Base-by-base conservation (phyloP, 495 filamentous ascomycete species). In the Stereocaulon alpinum region DNA sequence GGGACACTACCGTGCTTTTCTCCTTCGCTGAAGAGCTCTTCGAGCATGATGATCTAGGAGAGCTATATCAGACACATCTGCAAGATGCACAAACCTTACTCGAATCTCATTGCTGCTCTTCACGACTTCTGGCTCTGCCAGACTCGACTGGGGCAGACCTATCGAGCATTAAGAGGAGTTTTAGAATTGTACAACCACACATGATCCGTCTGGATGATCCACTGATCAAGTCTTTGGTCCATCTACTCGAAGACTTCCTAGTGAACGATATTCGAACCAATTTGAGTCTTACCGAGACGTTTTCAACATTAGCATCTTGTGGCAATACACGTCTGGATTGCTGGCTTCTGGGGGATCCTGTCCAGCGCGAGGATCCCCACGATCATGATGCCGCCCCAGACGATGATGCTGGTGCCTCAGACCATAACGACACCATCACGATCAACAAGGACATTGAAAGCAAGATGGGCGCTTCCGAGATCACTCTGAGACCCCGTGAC, bases 231-330 rank as follows among this genome's bases (percentile, higher is more conserved):
- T 82, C 81, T 40, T 69, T 95, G 3, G 71, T 93, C 11, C 77
- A 77, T 17, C 80, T 91, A 6, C 71, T 97, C 37, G 77, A 82
- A 22, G 81, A 78, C 0, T 99, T 97, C 67, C 88, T 96, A 63
- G 80, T 85, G 6, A 97, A 99, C 68, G 83, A 89, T 18, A 82
- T 96, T 2, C 89, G 94, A 59, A 88, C 84, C 17, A 99, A 99
- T 66, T 74, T 99, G 12, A 83, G 84, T 2, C 73, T 95, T 9
- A 96, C 94, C 0, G 86, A 91, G 64, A 80, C 85, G 6, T 77
- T 99, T 17, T 81, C 91, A 57, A 87, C 89, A 60, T 76, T 97
- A 30, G 85, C 86, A 17, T 84, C 86, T 1, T 97, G 93, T 61
- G 83, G 88, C 17, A 86, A 85, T 50, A 85, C 94, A 66, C 80